These are phyloP conservation scores for Podosphaera fusca DNA, from an alignment of 2,329 filamentous ascomycete species.

Conservation along the genomic window DNA sequence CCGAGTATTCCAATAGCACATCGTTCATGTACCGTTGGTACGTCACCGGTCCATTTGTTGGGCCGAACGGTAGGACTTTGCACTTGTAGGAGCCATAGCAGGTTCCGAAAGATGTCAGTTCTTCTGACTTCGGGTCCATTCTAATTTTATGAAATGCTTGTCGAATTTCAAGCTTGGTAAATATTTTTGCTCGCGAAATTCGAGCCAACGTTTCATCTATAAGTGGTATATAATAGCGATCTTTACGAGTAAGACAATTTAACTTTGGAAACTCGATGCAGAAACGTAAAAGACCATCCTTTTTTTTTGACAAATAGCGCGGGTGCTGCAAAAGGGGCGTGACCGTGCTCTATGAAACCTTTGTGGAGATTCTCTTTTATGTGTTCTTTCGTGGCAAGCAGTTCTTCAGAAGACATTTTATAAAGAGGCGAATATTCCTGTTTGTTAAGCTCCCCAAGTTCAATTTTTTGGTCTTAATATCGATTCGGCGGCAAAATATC, in stretches of 20 bases:
- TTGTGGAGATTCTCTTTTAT: not conserved
- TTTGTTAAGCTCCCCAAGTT: not conserved
- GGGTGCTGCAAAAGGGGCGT: not conserved
- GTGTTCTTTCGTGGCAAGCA: not conserved
- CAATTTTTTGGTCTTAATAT: not conserved
- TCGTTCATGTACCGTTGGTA: too few relatives aligned
- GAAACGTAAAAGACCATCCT: not conserved
- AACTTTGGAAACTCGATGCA: not conserved
- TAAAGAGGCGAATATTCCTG: not conserved
- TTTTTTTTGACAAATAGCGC: not conserved
- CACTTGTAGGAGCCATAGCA: not conserved
- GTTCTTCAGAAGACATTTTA: not conserved
- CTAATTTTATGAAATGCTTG: slow-evolving; percentile 1
- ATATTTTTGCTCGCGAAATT: not conserved
- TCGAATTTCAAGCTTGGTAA: slow-evolving; percentile 1
- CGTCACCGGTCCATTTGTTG: too few relatives aligned
- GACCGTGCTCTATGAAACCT: not conserved
- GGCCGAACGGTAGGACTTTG: too few relatives aligned
- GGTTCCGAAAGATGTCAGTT: not conserved
- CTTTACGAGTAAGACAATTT: not conserved
- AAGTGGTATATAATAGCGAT: slow-evolving; percentile 1
- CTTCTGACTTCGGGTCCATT: not conserved
- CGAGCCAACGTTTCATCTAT: not conserved
- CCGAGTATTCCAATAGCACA: too few relatives aligned
- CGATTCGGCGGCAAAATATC: not conserved